Base-by-base conservation (phyloP, 2,329 filamentous ascomycete species). In the Xylaria hypoxylon region DNA sequence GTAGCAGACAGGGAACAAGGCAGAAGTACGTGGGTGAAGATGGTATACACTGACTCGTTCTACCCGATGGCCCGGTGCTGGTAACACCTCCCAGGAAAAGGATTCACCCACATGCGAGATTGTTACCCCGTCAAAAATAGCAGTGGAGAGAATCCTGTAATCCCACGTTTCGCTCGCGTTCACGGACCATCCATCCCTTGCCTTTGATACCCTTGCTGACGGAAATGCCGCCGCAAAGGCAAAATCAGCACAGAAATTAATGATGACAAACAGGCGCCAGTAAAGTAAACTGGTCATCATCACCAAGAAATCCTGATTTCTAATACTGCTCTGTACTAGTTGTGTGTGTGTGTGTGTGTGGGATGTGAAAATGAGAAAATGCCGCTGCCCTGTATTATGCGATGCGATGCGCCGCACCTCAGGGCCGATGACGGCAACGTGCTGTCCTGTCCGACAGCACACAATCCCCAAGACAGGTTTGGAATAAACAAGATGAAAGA, bases 51-150 rank as follows among this genome's bases (percentile, higher is more conserved):
- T 58, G 56, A 64, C 59, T 56, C 28, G 51, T 35, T 53, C 24
- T 55, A 59, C 60, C 59, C 65, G 58, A 33, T 33, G 59, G 45
- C 50, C 57, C 48, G 64, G 64, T 35, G 62, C 62, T 64, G 68
- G 68, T 65, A 65, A 68, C 56, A 56, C 58, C 52, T 28, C 15
- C 35, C 35, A 42, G 59, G 44, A 42, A 60, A 51, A 62, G 63
- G 65, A 68, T 65, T 68, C 40, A 61, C 65, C 65, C 62, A 50
- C 59, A 58, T 38, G 15, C 35, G 47, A 40, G 24, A 13, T 63
- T 60, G 61, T 60, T 58, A 68, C 65, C 67, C 42, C 50, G 62
- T 70, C 68, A 67, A 70, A 70, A 70, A 70, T 70, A 70, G 68
- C 45, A 67, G 33, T 59, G 67, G 59, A 22, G 59, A 44, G 40